Base-by-base conservation (phyloP, 176 grass and related monocot species). In the Bonia amplexicaulis region DNA sequence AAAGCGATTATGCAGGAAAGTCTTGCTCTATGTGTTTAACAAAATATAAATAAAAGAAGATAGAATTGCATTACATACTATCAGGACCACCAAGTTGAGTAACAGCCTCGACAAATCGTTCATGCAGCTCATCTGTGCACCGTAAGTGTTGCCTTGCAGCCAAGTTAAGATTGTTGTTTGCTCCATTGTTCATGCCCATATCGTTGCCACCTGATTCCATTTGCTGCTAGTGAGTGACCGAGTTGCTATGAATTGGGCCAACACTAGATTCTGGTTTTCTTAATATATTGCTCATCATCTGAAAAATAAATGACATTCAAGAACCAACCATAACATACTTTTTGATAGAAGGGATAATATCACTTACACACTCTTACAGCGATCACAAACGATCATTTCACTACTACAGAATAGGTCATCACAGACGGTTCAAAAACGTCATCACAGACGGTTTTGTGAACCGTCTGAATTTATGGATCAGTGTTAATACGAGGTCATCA, bases 61-160 rank as follows among this genome's bases (percentile, higher is more conserved):
- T 6, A 15, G 12, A 73, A 3, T 35, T 71, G 62, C 10, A 77
- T n/a, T 72, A 90, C 93, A 86, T 94, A 99, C 96, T 93, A 70
- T 99, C 96, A 86, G 93, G 91, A 65, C 96, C 96, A 44, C 96
- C 96, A 85, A 99, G 96, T 49, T 99, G 93, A 80, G 96, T 86
- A 77, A 99, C 93, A 39, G 96, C 93, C 78, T 91, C 91, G 9
- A 99, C 93, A 92, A 99, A 99, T 78, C 62, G 90, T 64, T 96
- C 87, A 45, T 99, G 96, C 22, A 99, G 85, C 66, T 99, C 96
- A 77, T 94, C 83, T 71, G 96, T 99, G 93, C 96, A 99, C 61
- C 93, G 92, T 74, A 99, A 88, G 33, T 93, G 93, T 85, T 99
- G 96, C 26, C 96, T 93, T 2, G 89, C 87, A 80, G 91, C 72